Evolutionary conservation across 2,329 filamentous ascomycete genomes (phyloP), one percentile per base, ranked within the genome.

Genomic region (Neocatenulostroma microsporum): DNA sequence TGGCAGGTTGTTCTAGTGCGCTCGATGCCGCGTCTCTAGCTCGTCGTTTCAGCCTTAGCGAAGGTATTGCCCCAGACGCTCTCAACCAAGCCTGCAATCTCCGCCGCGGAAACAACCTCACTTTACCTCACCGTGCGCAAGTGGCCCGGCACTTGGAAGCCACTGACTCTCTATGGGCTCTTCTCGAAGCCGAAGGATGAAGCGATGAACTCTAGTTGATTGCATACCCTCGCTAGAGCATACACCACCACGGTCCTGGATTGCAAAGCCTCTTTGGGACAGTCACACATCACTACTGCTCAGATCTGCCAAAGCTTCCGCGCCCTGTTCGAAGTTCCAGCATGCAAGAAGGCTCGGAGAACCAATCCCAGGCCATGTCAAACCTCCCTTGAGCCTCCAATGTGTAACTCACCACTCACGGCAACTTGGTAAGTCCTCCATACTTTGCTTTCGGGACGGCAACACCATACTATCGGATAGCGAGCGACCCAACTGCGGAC

Each of bases 41-140:
- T 24, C 21, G 6, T 18, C 13, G 29, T 31, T 31, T 31, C 29
- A 31, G 29, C 21, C 17, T 31, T 31, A 31, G 29, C 29, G 29
- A 31, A 20, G 15, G 14, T 14, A 31, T n/a, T n/a, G n/a, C n/a
- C n/a, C n/a, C n/a, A n/a, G n/a, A n/a, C n/a, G n/a, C n/a, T n/a
- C 27, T 10, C 27, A 29, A 12, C 27, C 10, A 11, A 12, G 27
- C 10, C 27, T 15, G 10, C 27, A 12, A 12, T 15, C 12, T 29
- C 23, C 23, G 23, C 13, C 11, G 23, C 23, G n/a, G n/a, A n/a
- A n/a, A n/a, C n/a, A n/a, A n/a, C n/a, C n/a, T n/a, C n/a, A n/a
- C n/a, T n/a, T 13, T 13, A 29, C 27, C 29, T 31, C 29, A 20
- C 29, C 17, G 9, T 17, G 29, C 29, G 17, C 29, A 31, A 31